Evolutionary conservation across 2,329 filamentous ascomycete species (phyloP), one percentile per base, ranked within the genome.

Genomic region (Scolecobasidium constrictum): DNA sequence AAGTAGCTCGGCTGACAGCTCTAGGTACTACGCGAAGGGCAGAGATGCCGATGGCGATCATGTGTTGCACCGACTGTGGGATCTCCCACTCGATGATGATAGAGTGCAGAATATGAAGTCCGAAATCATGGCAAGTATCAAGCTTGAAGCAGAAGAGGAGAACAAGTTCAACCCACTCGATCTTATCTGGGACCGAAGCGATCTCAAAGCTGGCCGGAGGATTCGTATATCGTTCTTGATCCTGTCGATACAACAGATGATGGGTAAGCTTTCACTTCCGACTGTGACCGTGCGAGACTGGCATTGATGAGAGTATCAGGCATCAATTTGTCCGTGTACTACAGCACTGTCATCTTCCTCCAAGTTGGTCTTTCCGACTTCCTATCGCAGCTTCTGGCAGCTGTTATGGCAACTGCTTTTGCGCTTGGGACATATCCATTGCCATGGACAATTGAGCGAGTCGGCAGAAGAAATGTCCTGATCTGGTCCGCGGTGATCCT

Each of bases 161-260:
- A 47, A 52, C 15, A 55, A 54, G 16, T 55, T 61, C 49, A 57
- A 52, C 47, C 40, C 50, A 15, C 46, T 41, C 41, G 35, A 47
- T 20, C 40, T 56, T 7, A 52, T 57, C 46, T 64, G 60, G 62
- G 60, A 65, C 46, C 55, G 50, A 39, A 58, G 53, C 3, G 56
- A 60, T 34, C 49, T 62, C 2, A 51, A 56, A 44, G 56, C 57
- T 11, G 60, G 59, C n/a, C 53, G 57, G 5, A 57, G 61, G 5
- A 51, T 63, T 9, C 52, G 61, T 4, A 63, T 61, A 4, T 58
- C 58, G 4, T 63, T 62, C 48, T 43, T 63, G 42, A 57, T 63
- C 28, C 48, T 34, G 5, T 15, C 22, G 4, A 31, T 48, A 5
- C 52, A 53, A 44, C 54, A 59, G 33, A 56, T 56, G 43, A 52